A percentile compares a stretch with the other conserved stretches of the same genome.
Evolutionary conservation across 106 monocot genomes (phyloP).

Genomic region (Acorus gramineus): DNA sequence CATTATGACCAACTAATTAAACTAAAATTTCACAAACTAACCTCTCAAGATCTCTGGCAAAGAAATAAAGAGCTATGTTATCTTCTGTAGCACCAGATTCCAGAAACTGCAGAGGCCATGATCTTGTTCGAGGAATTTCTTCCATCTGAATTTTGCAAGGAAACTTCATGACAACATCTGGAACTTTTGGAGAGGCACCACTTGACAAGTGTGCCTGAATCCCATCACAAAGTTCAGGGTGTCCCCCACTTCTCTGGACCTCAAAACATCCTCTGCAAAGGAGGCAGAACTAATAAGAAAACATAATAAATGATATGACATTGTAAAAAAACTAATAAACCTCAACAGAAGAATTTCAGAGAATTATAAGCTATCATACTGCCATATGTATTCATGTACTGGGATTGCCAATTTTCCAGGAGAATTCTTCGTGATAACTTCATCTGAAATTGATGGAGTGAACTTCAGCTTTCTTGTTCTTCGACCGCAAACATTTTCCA

Average conservation of each 20-base stretch:
- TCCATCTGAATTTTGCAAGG: constrained; percentile 50
- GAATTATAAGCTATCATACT: constrained; percentile 42
- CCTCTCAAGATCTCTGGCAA: constrained; percentile 80
- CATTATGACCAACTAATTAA: not conserved
- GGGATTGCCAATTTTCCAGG: constrained; percentile 34
- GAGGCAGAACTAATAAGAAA: constrained; percentile 6
- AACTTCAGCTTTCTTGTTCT: constrained; percentile 2
- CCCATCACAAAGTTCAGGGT: constrained; percentile 32
- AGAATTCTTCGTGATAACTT: constrained; percentile 5
- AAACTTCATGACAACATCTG: constrained; percentile 42
- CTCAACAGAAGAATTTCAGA: constrained; percentile 3
- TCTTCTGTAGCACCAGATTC: constrained; percentile 40
- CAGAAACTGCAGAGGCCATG: constrained; percentile 57
- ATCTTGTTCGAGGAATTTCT: constrained; percentile 33
- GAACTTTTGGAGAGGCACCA: constrained; percentile 59
- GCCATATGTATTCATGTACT: constrained; percentile 62
- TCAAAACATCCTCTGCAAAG: constrained; percentile 66
- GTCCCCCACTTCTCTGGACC: constrained; percentile 27
- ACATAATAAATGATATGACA: not conserved
- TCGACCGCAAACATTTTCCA: constrained; percentile 8
- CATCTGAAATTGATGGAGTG: constrained; percentile 13
- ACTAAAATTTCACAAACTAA: constrained; percentile 4
- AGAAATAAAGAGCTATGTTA: constrained; percentile 85
- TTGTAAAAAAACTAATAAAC: not conserved
- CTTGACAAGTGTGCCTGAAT: constrained; percentile 84